Percentiles rank a stretch among this genome's conserved stretches.
Conservation (phyloP, 805 yeast genomes). For the Candida tibetensis region DNA sequence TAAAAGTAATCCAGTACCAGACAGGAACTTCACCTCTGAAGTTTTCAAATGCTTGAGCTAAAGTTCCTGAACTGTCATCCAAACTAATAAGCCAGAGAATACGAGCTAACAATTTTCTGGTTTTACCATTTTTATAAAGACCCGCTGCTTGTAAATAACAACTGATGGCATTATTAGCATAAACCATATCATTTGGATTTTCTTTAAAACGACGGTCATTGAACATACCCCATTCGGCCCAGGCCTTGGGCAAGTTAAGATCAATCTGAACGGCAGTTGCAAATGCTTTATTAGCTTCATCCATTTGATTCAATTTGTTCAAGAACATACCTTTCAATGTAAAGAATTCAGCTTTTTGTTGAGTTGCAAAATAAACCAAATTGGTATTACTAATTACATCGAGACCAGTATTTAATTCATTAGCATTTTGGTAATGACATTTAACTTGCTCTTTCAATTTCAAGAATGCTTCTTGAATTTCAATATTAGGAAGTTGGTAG, state of each 20-base stretch:
- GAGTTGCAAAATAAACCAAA: slow-evolving; percentile 92
- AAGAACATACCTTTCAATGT: slow-evolving; percentile 97
- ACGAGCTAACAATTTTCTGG: slow-evolving; percentile 82
- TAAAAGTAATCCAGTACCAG: slow-evolving; percentile 98
- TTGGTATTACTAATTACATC: slow-evolving; percentile 97
- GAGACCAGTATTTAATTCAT: slow-evolving; percentile 88
- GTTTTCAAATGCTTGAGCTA: slow-evolving; percentile 84
- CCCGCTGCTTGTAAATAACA: slow-evolving; percentile 98
- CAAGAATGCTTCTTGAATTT: slow-evolving; percentile 95
- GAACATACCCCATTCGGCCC: slow-evolving; percentile 99
- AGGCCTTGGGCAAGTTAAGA: slow-evolving; percentile 89
- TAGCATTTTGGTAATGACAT: slow-evolving; percentile 90
- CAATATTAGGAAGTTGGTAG: slow-evolving; percentile 94
- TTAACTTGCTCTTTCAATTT: slow-evolving; percentile 96
- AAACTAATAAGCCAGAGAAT: slow-evolving; percentile 90
- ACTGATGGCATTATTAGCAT: slow-evolving; percentile 90
- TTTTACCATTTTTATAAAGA: slow-evolving; percentile 85
- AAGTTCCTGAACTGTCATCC: slow-evolving; percentile 79
- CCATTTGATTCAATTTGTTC: slow-evolving; percentile 84
- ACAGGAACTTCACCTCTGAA: slow-evolving; percentile 96
- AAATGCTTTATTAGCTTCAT: slow-evolving; percentile 96
- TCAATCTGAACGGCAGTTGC: slow-evolving; percentile 98
- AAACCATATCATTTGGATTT: slow-evolving; percentile 72
- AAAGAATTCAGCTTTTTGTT: slow-evolving; percentile 97
- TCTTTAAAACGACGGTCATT: slow-evolving; percentile 86